These are phyloP conservation scores for Neoarthrinium moseri DNA, from an alignment of 2,329 filamentous ascomycete genomes.

Conservation along the genomic window DNA sequence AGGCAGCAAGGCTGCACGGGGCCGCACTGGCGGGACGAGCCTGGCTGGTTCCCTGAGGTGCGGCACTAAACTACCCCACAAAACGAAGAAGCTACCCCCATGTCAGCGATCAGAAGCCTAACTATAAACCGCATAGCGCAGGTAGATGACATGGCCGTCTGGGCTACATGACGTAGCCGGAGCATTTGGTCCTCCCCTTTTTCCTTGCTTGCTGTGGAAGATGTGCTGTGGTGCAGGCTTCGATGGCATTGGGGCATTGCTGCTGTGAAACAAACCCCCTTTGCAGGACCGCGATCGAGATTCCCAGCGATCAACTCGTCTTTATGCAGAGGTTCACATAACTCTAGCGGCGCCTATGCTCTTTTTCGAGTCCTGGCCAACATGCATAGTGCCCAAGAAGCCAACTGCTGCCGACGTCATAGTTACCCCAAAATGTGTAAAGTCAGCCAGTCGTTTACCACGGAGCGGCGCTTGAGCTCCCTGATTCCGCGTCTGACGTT, in stretches of 20 bases:
- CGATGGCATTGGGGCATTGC: neutral
- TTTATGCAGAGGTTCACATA: conserved; percentile 3
- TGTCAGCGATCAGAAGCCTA: too few relatives aligned
- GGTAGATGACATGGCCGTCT: too few relatives aligned
- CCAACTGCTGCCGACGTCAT: conserved; percentile 3
- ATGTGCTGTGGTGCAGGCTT: neutral
- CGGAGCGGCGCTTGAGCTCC: neutral
- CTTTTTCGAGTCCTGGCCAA: neutral
- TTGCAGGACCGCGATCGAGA: conserved; percentile 18
- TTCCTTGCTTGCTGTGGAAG: neutral
- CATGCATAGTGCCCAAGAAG: neutral
- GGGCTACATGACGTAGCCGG: conserved; percentile 31
- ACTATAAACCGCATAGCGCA: too few relatives aligned
- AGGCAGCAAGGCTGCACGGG: too few relatives aligned
- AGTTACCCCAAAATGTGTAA: neutral
- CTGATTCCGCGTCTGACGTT: too few relatives aligned
- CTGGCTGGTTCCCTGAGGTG: too few relatives aligned
- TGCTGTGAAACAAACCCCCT: conserved; percentile 5
- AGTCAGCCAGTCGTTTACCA: neutral
- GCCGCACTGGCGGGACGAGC: too few relatives aligned
- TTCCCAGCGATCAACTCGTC: conserved; percentile 9
- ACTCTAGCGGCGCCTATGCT: conserved; percentile 11
- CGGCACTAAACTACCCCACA: too few relatives aligned
- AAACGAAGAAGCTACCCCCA: too few relatives aligned
- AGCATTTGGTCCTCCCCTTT: conserved; percentile 22